Evolutionary conservation across 129 eudicot genomes (phyloP).

Genomic region (Flaveria sonorensis): DNA sequence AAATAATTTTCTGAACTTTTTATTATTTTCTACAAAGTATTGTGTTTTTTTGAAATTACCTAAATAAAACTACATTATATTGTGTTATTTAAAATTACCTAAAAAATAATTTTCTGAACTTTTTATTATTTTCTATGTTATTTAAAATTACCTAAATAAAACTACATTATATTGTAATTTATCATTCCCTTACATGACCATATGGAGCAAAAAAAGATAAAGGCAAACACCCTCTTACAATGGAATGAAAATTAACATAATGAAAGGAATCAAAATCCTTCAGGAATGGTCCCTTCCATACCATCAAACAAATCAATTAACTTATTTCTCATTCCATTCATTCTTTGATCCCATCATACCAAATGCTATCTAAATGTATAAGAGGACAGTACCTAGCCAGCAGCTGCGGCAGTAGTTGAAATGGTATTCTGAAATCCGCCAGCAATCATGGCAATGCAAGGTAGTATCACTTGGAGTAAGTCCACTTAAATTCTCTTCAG

Average conservation of each 20-base stretch:
- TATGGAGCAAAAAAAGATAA: neutral
- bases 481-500: slow-evolving; percentile 42
- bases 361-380: neutral
- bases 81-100: slow-evolving; percentile 2
- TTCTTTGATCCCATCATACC: neutral
- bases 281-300: slow-evolving; percentile 6
- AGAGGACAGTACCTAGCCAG: slow-evolving; percentile 82
- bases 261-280: neutral
- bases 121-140: neutral
- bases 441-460: slow-evolving; percentile 88
- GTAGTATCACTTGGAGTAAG: slow-evolving; percentile 34
- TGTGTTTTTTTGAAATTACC: neutral
- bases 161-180: neutral
- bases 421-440: slow-evolving; percentile 63
- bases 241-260: neutral
- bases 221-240: neutral
- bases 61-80: neutral
- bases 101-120: neutral
- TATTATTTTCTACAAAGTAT: neutral
- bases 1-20: neutral
- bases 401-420: slow-evolving; percentile 68
- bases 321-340: neutral
- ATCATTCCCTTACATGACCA: neutral
- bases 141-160: neutral
- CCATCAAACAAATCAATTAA: neutral